Conservation (phyloP, 1,284 basidiomycete genomes). For the Irpex sp. region DNA sequence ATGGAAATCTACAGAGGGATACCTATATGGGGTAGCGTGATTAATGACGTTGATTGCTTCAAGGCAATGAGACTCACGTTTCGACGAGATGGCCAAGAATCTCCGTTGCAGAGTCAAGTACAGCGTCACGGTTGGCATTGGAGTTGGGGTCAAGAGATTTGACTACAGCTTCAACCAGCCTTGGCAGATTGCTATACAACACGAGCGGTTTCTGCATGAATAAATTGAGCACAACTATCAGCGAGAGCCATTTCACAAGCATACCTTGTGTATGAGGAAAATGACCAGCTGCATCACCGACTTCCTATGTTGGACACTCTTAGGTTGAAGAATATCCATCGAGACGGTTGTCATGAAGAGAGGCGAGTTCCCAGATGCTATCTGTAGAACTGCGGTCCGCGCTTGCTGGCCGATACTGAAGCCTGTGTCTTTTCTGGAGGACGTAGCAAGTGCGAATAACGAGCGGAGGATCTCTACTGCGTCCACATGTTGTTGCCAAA, state of each 20-base stretch:
- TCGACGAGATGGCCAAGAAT: conserved; percentile 89
- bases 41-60: neutral
- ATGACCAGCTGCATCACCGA: conserved; percentile 92
- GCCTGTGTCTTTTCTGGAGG: conserved; percentile 60
- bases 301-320: conserved; percentile 76
- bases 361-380: conserved; percentile 81
- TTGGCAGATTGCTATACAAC: conserved; percentile 82
- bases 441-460: conserved; percentile 81
- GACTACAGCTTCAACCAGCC: conserved; percentile 92
- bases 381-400: conserved; percentile 78
- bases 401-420: conserved; percentile 62
- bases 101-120: conserved; percentile 89
- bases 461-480: conserved; percentile 86
- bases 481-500: conserved; percentile 95
- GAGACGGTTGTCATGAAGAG: conserved; percentile 95
- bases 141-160: conserved; percentile 94
- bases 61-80: conserved; percentile 51
- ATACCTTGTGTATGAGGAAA: conserved; percentile 87
- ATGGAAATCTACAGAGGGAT: conserved; percentile 91
- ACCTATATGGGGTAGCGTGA: conserved; percentile 43
- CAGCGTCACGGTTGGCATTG: conserved; percentile 79
- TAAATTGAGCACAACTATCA: neutral
- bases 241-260: conserved; percentile 7
- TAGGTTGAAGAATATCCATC: conserved; percentile 85
- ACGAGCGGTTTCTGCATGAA: conserved; percentile 74